Conservation (phyloP, 2,329 filamentous ascomycete species). For the Sporothrix brunneoviolacea region DNA sequence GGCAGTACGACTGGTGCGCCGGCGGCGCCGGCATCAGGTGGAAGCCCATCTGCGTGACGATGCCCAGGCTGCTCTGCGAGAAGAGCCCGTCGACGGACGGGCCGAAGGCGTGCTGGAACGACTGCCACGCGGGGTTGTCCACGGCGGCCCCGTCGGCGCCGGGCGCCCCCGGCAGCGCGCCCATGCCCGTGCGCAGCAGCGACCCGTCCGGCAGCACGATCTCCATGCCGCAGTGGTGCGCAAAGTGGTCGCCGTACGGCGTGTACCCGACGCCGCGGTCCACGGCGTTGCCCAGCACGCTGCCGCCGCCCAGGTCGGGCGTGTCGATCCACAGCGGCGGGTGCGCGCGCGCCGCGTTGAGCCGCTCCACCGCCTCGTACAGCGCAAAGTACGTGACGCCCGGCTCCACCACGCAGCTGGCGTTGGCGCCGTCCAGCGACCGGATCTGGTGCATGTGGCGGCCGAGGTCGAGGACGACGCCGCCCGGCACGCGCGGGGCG, state of each 20-base stretch:
- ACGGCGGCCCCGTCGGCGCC: slow-evolving; percentile 17
- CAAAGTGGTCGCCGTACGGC: slow-evolving; percentile 35
- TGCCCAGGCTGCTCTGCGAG: slow-evolving; percentile 44
- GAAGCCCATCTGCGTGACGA: slow-evolving; percentile 49
- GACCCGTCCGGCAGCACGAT: slow-evolving; percentile 36
- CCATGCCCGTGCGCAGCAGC: slow-evolving; percentile 41
- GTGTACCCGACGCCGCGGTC: slow-evolving; percentile 43
- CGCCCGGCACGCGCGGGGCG: slow-evolving; percentile 44
- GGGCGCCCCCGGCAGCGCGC: slow-evolving; percentile 33
- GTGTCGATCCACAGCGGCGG: slow-evolving; percentile 38
- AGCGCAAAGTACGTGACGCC: slow-evolving; percentile 48
- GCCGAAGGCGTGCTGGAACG: slow-evolving; percentile 34
- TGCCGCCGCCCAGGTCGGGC: slow-evolving; percentile 35
- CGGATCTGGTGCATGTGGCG: slow-evolving; percentile 46
- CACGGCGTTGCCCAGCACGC: slow-evolving; percentile 38
- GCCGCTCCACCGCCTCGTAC: slow-evolving; percentile 39
- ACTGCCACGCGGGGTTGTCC: slow-evolving; percentile 33
- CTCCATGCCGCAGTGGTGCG: slow-evolving; percentile 25
- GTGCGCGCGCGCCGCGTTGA: slow-evolving; percentile 24
- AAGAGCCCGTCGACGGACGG: slow-evolving; percentile 41
- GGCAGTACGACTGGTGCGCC: slow-evolving; percentile 32
- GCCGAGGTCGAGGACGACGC: slow-evolving; percentile 46
- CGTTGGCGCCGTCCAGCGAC: slow-evolving; percentile 42
- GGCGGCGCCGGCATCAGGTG: slow-evolving; percentile 31
- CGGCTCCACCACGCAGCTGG: slow-evolving; percentile 46